Percentiles rank a stretch among this genome's conserved stretches.
phyloP scores from a whole-genome alignment of 345 rosid genomes.

The Limnanthes douglasii region DNA sequence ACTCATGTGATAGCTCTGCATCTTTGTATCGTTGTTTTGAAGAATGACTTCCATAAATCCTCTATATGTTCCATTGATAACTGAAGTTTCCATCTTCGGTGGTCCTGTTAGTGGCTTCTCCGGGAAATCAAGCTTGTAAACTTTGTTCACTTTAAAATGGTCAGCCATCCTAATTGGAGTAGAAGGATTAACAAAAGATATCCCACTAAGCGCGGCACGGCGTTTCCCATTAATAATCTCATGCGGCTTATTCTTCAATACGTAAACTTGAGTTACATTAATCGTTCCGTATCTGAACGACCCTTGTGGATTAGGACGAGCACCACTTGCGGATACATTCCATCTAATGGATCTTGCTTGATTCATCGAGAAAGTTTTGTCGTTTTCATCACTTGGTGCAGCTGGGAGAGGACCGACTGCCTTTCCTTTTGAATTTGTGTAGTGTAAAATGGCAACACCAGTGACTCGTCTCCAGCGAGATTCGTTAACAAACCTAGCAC shows the following conservation, averaged over 20 bases:
- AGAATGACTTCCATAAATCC: slow-evolving; percentile 94
- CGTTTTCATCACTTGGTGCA: slow-evolving; percentile 67
- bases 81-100: slow-evolving; percentile 54
- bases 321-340: slow-evolving; percentile 97
- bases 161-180: slow-evolving; percentile 96
- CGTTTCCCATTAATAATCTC: slow-evolving; percentile 54
- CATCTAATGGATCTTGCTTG: slow-evolving; percentile 99
- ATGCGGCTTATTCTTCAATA: slow-evolving; percentile 63
- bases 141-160: slow-evolving; percentile 64
- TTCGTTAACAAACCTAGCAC: slow-evolving; percentile 85
- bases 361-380: slow-evolving; percentile 95
- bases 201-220: slow-evolving; percentile 58
- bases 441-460: slow-evolving; percentile 85
- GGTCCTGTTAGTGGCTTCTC: slow-evolving; percentile 58
- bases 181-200: slow-evolving; percentile 76
- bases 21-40: slow-evolving; percentile 92
- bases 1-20: slow-evolving; percentile 84
- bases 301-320: slow-evolving; percentile 97
- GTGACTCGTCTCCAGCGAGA: slow-evolving; percentile 84
- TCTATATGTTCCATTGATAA: slow-evolving; percentile 83
- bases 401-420: slow-evolving; percentile 80
- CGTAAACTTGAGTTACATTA: slow-evolving; percentile 79
- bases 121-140: slow-evolving; percentile 88
- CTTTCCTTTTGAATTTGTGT: slow-evolving; percentile 91
- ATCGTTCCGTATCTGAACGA: slow-evolving; percentile 92